These are phyloP conservation scores for Lichtheimia hyalospora DNA, from an alignment of 371 early-diverging fungal species.

Conservation along the genomic window DNA sequence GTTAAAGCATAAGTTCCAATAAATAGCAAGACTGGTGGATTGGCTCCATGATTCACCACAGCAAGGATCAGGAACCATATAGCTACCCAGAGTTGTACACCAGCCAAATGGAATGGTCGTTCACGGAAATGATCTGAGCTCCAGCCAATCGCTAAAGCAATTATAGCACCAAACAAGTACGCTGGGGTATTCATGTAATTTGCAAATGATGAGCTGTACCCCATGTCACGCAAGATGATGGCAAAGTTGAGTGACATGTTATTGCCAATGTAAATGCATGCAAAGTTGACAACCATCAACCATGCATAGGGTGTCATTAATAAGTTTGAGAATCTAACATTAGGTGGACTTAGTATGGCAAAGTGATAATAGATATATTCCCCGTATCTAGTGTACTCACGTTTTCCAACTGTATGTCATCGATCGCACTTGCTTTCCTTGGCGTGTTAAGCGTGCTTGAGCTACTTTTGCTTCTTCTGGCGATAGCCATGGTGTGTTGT, in stretches of 20 bases:
- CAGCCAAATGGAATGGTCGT: constrained; percentile 14
- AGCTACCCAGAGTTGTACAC: constrained; percentile 15
- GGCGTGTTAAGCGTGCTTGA: constrained; percentile 40
- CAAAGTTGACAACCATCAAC: constrained; percentile 28
- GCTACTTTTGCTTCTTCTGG: constrained; percentile 50
- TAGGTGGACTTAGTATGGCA: neutral
- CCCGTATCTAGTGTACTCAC: constrained; percentile 1
- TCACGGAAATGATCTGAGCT: constrained; percentile 11
- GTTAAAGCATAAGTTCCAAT: constrained; percentile 8
- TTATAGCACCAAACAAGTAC: constrained; percentile 32
- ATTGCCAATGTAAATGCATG: constrained; percentile 44
- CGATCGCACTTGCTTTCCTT: constrained; percentile 19
- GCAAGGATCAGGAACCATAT: constrained; percentile 19
- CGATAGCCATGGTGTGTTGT: constrained; percentile 51
- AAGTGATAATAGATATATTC: neutral
- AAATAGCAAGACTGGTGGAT: constrained; percentile 12
- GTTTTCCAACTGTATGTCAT: constrained; percentile 13
- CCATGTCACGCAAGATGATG: constrained; percentile 31
- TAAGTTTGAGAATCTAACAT: no score
- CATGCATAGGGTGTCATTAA: constrained; percentile 10
- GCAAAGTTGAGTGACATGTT: constrained; percentile 37
- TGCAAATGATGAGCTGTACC: constrained; percentile 30
- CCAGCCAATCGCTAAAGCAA: constrained; percentile 10
- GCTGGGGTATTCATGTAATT: constrained; percentile 46
- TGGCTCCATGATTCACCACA: constrained; percentile 12